These are phyloP conservation scores for Didymella exigua DNA, from an alignment of 2,329 filamentous ascomycete genomes.

Conservation along the genomic window DNA sequence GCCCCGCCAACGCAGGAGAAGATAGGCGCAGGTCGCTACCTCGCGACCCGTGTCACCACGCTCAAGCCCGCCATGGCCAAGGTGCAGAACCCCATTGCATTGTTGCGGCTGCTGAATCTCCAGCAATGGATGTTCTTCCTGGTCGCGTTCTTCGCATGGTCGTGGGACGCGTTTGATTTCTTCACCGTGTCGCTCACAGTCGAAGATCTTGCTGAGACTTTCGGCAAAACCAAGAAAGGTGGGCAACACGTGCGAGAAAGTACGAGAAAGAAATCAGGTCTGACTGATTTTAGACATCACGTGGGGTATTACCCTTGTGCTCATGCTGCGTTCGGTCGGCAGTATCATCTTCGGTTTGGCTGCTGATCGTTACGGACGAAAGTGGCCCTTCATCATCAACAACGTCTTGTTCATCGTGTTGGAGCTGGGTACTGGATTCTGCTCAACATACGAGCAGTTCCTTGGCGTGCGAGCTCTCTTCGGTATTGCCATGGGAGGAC, in stretches of 20 bases:
- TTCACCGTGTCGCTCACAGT: conserved; percentile 66
- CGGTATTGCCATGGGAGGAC: conserved; percentile 68
- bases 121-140: conserved; percentile 66
- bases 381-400: conserved; percentile 65
- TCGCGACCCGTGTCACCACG: conserved; percentile 59
- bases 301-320: conserved; percentile 57
- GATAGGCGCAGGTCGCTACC: conserved; percentile 52
- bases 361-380: conserved; percentile 61
- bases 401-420: conserved; percentile 66
- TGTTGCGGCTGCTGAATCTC: conserved; percentile 57
- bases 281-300: conserved; percentile 56
- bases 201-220: conserved; percentile 58
- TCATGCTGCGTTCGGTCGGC: conserved; percentile 67
- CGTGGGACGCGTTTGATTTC: conserved; percentile 62
- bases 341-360: conserved; percentile 62
- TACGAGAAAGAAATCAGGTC: not conserved
- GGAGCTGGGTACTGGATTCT: conserved; percentile 66
- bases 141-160: conserved; percentile 56
- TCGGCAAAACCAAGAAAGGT: conserved; percentile 57
- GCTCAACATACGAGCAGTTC: conserved; percentile 63
- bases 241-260: not conserved
- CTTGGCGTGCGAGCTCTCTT: conserved; percentile 65
- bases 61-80: conserved; percentile 62
- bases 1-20: conserved; percentile 13
- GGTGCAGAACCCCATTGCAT: conserved; percentile 60